Percentiles rank a stretch among this genome's conserved stretches.
phyloP scores from a whole-genome alignment of 495 filamentous ascomycete genomes.

The Parathielavia hyrcaniae region DNA sequence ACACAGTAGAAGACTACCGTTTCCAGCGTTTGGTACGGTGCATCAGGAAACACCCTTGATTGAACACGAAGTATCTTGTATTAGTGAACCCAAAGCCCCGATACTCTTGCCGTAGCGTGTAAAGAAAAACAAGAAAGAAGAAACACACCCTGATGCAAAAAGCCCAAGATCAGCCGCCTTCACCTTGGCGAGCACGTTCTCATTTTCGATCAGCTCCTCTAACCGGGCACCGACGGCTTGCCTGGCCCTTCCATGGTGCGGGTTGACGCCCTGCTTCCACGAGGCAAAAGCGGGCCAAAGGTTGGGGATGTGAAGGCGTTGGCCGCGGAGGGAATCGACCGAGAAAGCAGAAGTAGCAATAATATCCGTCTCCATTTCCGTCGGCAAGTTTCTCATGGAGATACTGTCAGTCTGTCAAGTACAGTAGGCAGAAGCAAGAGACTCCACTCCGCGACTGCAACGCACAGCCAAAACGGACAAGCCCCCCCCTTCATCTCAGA shows the following conservation, averaged over 20 bases:
- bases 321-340: background rate
- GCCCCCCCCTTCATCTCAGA: background rate
- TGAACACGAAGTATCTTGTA: too few relatives aligned
- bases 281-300: constrained; percentile 12
- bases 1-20: constrained; percentile 14
- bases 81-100: background rate
- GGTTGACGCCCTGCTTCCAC: constrained; percentile 20
- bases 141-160: constrained; percentile 13
- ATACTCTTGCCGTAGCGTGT: too few relatives aligned
- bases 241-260: constrained; percentile 3
- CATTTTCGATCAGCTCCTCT: constrained; percentile 4
- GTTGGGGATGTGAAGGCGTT: constrained; percentile 11
- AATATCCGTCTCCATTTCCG: background rate
- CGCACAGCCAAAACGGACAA: too few relatives aligned
- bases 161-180: constrained; percentile 14
- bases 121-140: too few relatives aligned
- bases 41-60: constrained; percentile 13
- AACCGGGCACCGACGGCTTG: constrained; percentile 11
- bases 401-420: background rate
- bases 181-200: constrained; percentile 7
- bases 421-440: too few relatives aligned
- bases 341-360: background rate
- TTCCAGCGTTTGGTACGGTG: constrained; percentile 4
- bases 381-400: background rate
- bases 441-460: background rate